Percentiles rank a stretch among this genome's conserved stretches.
These are phyloP conservation scores for Recurvomyces mirabilis DNA, from an alignment of 495 filamentous ascomycete species.

Conservation along the genomic window DNA sequence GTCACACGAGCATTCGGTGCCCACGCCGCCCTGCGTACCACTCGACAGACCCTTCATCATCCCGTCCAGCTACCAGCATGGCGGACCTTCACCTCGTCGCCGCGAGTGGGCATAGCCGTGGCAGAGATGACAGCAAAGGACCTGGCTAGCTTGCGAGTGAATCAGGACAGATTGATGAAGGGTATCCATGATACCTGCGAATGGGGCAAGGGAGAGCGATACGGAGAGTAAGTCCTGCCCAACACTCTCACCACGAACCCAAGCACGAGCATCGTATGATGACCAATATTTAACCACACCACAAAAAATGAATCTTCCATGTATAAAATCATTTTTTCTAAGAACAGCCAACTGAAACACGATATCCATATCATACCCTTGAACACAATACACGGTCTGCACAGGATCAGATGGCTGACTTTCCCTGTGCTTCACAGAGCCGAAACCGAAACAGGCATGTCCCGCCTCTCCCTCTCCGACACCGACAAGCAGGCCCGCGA, in stretches of 20 bases:
- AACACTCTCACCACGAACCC: not conserved
- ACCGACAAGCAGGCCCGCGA: conserved; percentile 60
- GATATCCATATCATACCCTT: conserved; percentile 3
- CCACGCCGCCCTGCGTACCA: not conserved
- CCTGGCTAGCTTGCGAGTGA: conserved; percentile 39
- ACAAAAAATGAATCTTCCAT: conserved; percentile 11
- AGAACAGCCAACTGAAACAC: conserved; percentile 14
- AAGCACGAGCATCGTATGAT: not conserved
- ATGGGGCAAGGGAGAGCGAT: conserved; percentile 54
- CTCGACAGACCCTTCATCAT: too few relatives aligned
- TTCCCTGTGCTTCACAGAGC: too few relatives aligned
- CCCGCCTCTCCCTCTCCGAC: conserved; percentile 55
- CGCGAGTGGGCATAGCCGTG: conserved; percentile 12
- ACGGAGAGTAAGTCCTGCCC: conserved; percentile 46
- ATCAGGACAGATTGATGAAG: conserved; percentile 47
- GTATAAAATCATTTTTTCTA: not conserved
- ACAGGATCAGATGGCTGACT: too few relatives aligned
- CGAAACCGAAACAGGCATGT: conserved; percentile 54
- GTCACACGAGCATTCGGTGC: not conserved
- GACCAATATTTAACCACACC: conserved; percentile 2
- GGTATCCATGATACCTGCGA: conserved; percentile 56
- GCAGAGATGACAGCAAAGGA: conserved; percentile 29
- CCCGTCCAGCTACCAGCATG: not conserved
- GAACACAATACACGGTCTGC: not conserved
- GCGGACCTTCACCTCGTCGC: conserved; percentile 15